A percentile compares a stretch with the other conserved stretches of the same genome.
phyloP scores from a whole-genome alignment of 1,284 basidiomycete species.

The Gomphus sp. region DNA sequence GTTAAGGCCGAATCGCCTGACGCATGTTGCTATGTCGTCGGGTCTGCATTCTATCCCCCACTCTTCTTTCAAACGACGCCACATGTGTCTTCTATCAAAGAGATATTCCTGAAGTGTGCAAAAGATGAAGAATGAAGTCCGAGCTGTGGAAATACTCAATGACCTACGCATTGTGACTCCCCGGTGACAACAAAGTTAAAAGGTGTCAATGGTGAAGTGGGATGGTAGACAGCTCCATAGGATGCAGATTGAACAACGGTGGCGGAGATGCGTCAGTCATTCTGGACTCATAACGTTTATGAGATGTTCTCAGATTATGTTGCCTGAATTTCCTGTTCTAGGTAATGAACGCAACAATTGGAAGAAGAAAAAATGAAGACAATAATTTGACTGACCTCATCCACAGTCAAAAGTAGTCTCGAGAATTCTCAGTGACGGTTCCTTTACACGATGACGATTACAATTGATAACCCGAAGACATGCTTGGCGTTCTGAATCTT shows the following conservation, averaged over 20 bases:
- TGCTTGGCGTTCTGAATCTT: slow-evolving; percentile 35
- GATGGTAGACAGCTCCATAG: slow-evolving; percentile 49
- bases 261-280: too few relatives aligned
- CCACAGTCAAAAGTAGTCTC: slow-evolving; percentile 75
- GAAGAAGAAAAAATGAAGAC: slow-evolving; percentile 1
- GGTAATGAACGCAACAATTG: too few relatives aligned
- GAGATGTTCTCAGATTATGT: slow-evolving; percentile 73
- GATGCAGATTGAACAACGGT: slow-evolving; percentile 53
- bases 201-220: slow-evolving; percentile 58
- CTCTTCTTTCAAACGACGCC: too few relatives aligned
- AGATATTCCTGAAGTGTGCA: too few relatives aligned
- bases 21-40: too few relatives aligned
- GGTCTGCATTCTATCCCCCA: too few relatives aligned
- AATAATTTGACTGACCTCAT: slow-evolving; percentile 46
- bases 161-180: slow-evolving; percentile 54
- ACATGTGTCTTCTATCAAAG: too few relatives aligned
- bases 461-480: slow-evolving; percentile 54
- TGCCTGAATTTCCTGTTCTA: slow-evolving; percentile 72
- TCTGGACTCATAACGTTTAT: slow-evolving; percentile 53
- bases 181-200: slow-evolving; percentile 72
- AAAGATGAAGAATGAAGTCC: background rate
- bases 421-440: slow-evolving; percentile 75
- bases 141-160: background rate
- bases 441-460: slow-evolving; percentile 69
- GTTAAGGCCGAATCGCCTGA: too few relatives aligned